Base-by-base conservation (phyloP, 257 asterid species). In the Capsicum chinense region DNA sequence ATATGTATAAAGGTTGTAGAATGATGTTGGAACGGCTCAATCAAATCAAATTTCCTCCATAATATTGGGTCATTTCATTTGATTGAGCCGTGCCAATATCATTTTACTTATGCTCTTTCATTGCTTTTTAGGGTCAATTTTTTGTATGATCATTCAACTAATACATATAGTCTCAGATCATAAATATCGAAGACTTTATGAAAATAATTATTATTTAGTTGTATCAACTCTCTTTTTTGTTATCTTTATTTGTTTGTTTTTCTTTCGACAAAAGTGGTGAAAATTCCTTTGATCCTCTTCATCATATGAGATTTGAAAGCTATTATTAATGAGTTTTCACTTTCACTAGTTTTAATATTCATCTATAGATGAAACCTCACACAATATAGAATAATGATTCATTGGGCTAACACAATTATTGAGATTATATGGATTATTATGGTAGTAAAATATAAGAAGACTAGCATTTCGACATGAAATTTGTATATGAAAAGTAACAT, bases 21-120 rank as follows among this genome's bases (percentile, higher is more conserved):
- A 83, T 74, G 94, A 86, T 88, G 91, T 91, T 91, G 94, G 94
- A 87, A 83, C 86, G 89, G 84, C 90, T 91, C 94, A 91, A 87
- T 87, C 92, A 89, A 91, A 91, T 87, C 88, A 89, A 91, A 87
- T 89, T 89, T 86, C 90, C 86, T 64, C 83, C 60, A 56, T 84
- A 47, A 10, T 54, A 78, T 76, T 83, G 88, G 85, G 88, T 83
- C 86, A 47, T 87, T 91, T 91, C 81, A 85, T 91, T 87, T 90
- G 94, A 91, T 91, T 91, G 94, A 91, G 94, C 91, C 94, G 93
- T 91, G 93, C 94, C 94, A 91, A 90, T 91, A 91, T 91, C 93
- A 85, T 79, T 14, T 59, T 39, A 13, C 54, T 56, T 83, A 67
- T 80, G 7, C 54, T 19, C 14, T 8, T 59, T 37, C 7, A 69